Base-by-base conservation (phyloP, 1,284 basidiomycete genomes). In the Pascua sp. region DNA sequence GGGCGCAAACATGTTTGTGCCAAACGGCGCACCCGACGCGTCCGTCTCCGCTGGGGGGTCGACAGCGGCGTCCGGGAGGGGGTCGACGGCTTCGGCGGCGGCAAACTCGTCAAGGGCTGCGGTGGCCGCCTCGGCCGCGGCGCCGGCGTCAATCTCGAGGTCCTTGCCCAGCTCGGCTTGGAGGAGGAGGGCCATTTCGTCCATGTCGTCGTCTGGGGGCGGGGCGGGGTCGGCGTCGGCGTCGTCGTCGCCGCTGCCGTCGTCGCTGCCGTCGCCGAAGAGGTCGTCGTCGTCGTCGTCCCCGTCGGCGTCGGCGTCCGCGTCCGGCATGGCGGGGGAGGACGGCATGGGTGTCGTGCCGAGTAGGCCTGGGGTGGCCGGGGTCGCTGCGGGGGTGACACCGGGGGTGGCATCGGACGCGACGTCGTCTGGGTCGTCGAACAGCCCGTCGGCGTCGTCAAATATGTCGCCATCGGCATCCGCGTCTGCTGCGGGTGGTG, bases 91-190 rank as follows among this genome's bases (percentile, higher is more conserved):
- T 11, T 16, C 42, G n/a, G 50, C 17, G 17, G 56, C 40, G n/a
- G 56, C 59, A 17, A 56, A 56, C 39, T 64, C 59, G 52, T 65
- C 53, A 42, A 68, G 45, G 18, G 66, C 64, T 5, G 60, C 62
- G 2, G 64, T 50, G 2, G 61, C 67, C 5, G 59, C 55, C 15
- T 61, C 52, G n/a, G 60, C 56, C 2, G 52, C 61, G 0, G 56
- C 57, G 18, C 38, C 47, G 8, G 50, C 56, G 37, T n/a, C 56
- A 9, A 45, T 48, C 18, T 54, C 57, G 42, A 71, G 32, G 86
- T 85, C 66, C 66, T 64, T 62, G 46, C 59, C 65, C 46, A 72
- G 55, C 55, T 67, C 66, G 18, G 64, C 68, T 37, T 62, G 55
- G 15, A 72, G 62, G 40, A 73, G 58, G 41, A 63, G 63, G 3